Evolutionary conservation across 495 filamentous ascomycete species (phyloP).

Genomic region (Aspergillus taichungensis): DNA sequence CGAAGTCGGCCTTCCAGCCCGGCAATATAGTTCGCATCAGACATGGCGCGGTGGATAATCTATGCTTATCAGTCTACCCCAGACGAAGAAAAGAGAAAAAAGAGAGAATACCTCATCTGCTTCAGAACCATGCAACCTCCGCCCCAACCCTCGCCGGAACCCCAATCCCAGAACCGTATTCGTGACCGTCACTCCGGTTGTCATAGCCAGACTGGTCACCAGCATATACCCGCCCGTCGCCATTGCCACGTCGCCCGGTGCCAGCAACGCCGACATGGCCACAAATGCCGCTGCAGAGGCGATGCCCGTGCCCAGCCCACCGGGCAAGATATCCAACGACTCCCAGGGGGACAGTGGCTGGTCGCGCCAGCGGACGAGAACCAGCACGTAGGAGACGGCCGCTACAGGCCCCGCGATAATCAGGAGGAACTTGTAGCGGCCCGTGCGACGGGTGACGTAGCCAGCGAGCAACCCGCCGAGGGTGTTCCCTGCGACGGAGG

Average conservation of each 20-base stretch:
- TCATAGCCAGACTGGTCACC: constrained; percentile 40
- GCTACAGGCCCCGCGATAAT: constrained; percentile 43
- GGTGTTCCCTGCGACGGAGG: constrained; percentile 57
- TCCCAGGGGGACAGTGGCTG: constrained; percentile 46
- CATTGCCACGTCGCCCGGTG: constrained; percentile 44
- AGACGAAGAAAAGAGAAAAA: background rate
- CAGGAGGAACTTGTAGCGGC: constrained; percentile 48
- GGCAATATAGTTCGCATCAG: constrained; percentile 29
- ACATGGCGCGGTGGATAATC: constrained; percentile 29
- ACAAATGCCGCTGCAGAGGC: constrained; percentile 46
- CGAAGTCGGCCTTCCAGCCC: constrained; percentile 19
- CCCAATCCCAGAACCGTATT: constrained; percentile 34
- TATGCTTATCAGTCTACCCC: constrained; percentile 4
- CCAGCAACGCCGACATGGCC: constrained; percentile 44
- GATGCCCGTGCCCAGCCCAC: constrained; percentile 48
- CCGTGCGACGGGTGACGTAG: constrained; percentile 47
- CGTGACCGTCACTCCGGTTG: constrained; percentile 40
- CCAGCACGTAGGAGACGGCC: constrained; percentile 41
- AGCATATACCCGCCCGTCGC: constrained; percentile 48
- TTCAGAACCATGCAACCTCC: constrained; percentile 19
- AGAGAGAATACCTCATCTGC: constrained; percentile 15
- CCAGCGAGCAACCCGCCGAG: constrained; percentile 54
- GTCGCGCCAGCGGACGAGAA: constrained; percentile 55
- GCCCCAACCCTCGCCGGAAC: constrained; percentile 23
- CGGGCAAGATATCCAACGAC: constrained; percentile 54